Conservation (phyloP, 768 basidiomycete genomes). For the Tulasnella sp. region DNA sequence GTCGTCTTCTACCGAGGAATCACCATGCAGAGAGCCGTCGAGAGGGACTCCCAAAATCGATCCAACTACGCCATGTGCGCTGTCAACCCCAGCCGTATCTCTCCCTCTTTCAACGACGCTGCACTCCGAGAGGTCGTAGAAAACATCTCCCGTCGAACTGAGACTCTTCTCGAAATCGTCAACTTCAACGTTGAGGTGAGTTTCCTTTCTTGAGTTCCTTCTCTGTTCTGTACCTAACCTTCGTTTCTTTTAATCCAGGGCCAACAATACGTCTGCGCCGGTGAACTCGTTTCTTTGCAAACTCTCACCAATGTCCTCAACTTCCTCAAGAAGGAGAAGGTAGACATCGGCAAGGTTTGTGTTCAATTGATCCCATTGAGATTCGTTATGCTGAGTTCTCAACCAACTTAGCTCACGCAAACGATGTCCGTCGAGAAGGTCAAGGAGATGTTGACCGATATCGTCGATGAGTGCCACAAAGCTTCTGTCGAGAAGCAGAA, state of each 20-base stretch:
- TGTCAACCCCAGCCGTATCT: conserved; percentile 94
- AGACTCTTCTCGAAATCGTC: conserved; percentile 89
- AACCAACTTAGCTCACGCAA: conserved; percentile 58
- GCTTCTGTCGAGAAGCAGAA: conserved; percentile 68
- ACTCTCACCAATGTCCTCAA: conserved; percentile 94
- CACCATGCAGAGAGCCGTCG: conserved; percentile 99
- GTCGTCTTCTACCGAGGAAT: conserved; percentile 99
- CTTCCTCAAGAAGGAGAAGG: conserved; percentile 92
- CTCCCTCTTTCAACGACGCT: conserved; percentile 85
- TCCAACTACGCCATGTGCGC: conserved; percentile 99
- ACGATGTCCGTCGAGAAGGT: conserved; percentile 84
- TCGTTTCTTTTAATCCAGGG: conserved; percentile 40
- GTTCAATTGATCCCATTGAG: not conserved
- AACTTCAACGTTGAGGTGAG: conserved; percentile 88
- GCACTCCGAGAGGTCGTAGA: conserved; percentile 98
- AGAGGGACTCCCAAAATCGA: conserved; percentile 84
- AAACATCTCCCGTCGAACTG: conserved; percentile 62
- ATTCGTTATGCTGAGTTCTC: not conserved
- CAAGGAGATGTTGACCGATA: conserved; percentile 90
- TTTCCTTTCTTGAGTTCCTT: not conserved
- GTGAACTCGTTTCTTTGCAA: conserved; percentile 86
- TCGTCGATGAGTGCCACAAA: conserved; percentile 70
- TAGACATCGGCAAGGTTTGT: conserved; percentile 76
- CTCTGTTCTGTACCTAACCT: conserved; percentile 1
- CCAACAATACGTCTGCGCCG: conserved; percentile 99